A percentile compares a stretch with the other conserved stretches of the same genome.
phyloP scores from a whole-genome alignment of 2,329 filamentous ascomycete species.

The Pezicula rhizophila region DNA sequence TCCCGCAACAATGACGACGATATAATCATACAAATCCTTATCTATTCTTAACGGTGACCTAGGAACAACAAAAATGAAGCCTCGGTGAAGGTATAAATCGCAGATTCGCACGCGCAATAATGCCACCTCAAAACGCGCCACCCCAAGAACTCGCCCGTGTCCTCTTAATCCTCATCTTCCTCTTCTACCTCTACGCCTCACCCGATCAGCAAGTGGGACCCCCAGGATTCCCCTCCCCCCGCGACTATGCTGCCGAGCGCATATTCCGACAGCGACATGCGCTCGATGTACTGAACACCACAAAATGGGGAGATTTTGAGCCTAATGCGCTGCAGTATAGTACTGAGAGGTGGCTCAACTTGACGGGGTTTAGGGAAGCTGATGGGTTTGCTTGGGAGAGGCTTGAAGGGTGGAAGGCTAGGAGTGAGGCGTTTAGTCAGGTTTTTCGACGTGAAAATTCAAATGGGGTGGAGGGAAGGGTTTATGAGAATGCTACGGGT shows the following conservation, averaged over 20 bases:
- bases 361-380: constrained; percentile 69
- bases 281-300: constrained; percentile 47
- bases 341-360: constrained; percentile 49
- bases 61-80: neutral
- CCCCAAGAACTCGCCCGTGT: constrained; percentile 22
- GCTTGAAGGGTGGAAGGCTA: constrained; percentile 58
- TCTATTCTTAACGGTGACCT: too few relatives aligned
- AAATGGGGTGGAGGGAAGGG: constrained; percentile 12
- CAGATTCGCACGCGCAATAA: constrained; percentile 4
- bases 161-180: constrained; percentile 23
- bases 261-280: constrained; percentile 46
- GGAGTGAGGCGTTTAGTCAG: constrained; percentile 55
- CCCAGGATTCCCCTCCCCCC: constrained; percentile 36
- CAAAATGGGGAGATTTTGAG: constrained; percentile 54
- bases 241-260: constrained; percentile 38
- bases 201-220: constrained; percentile 19
- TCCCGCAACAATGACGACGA: too few relatives aligned
- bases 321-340: constrained; percentile 29
- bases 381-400: constrained; percentile 77
- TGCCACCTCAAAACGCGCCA: constrained; percentile 19
- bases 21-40: too few relatives aligned
- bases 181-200: constrained; percentile 26
- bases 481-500: constrained; percentile 29
- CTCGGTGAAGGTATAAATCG: neutral
- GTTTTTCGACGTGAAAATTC: constrained; percentile 33